Evolutionary conservation across 192 early-diverging fungal genomes (phyloP).

Genomic region (Coemansia sp.): DNA sequence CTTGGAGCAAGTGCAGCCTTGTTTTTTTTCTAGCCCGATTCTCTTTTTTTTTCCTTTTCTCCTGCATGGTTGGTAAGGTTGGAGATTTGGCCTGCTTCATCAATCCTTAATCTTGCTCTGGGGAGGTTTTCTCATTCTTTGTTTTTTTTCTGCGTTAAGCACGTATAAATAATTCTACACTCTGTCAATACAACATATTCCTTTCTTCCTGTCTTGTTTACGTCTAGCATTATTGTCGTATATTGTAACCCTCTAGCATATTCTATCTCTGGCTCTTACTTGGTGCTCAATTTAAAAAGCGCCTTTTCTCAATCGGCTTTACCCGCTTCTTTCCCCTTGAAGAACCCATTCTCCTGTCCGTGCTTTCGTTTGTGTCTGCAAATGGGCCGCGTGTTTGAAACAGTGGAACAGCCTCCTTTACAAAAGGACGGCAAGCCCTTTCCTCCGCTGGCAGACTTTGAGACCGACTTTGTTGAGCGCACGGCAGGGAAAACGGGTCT

Average conservation of each 20-base stretch:
- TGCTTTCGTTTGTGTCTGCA: background rate
- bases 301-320: background rate
- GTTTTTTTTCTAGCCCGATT: background rate
- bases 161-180: background rate
- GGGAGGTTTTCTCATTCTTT: background rate
- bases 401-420: slow-evolving; percentile 21
- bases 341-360: background rate
- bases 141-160: background rate
- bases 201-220: background rate
- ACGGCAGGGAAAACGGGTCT: slow-evolving; percentile 7
- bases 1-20: background rate
- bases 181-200: background rate
- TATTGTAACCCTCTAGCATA: background rate
- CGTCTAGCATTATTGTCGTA: background rate
- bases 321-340: background rate
- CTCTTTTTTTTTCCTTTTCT: background rate
- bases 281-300: background rate
- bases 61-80: too few relatives aligned
- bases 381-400: slow-evolving; percentile 45
- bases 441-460: slow-evolving; percentile 33
- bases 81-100: too few relatives aligned
- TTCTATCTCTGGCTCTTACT: background rate
- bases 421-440: slow-evolving; percentile 31
- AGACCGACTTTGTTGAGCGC: slow-evolving; percentile 30
- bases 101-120: too few relatives aligned